phyloP scores from a whole-genome alignment of 257 asterid species.

The Solanum piurae region DNA sequence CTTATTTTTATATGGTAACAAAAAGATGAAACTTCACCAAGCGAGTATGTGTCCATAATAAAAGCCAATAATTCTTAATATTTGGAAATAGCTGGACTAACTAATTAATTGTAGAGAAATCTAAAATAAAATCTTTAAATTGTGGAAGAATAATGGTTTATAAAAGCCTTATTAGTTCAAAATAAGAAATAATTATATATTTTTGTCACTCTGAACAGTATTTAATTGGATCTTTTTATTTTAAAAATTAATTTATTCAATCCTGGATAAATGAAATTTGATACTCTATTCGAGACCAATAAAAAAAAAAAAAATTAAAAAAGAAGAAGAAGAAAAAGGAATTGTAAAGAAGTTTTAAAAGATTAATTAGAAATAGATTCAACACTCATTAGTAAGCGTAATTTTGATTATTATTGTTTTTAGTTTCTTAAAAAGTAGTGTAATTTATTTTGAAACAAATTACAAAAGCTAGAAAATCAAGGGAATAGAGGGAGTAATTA shows the following conservation, averaged over 20 bases:
- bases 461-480: neutral
- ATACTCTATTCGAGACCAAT: no score
- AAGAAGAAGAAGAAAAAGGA: no score
- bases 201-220: no score
- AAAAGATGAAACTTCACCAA: no score
- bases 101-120: neutral
- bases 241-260: no score
- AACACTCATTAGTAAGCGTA: neutral
- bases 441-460: no score
- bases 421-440: neutral
- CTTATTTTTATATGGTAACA: neutral
- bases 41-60: neutral
- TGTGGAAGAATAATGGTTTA: neutral
- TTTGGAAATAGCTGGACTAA: neutral
- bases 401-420: no score
- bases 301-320: no score
- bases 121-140: neutral
- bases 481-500: neutral
- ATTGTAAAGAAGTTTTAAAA: neutral
- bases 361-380: neutral
- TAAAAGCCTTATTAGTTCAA: neutral
- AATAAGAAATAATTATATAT: no score
- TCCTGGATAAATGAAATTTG: no score
- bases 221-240: no score
- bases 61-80: neutral